Conservation (phyloP, 345 rosid genomes). For the Euphorbia lathyris region DNA sequence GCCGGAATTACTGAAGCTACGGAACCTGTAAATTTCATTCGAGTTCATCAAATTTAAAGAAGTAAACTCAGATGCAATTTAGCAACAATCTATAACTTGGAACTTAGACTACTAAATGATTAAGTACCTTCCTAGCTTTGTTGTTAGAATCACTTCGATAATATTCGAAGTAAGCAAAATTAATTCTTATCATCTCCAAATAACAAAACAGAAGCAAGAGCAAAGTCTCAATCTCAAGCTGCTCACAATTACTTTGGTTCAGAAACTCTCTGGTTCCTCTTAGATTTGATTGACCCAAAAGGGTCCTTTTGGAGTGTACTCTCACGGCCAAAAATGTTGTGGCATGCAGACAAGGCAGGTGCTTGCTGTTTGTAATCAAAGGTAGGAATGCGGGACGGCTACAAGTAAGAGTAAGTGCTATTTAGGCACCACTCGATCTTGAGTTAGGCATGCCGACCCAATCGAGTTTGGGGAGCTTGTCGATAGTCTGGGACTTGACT, state of each 20-base stretch:
- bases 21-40: slow-evolving; percentile 28
- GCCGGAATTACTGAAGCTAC: slow-evolving; percentile 71
- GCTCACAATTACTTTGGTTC: slow-evolving; percentile 30
- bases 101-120: background rate
- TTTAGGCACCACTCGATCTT: too few relatives aligned
- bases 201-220: slow-evolving; percentile 4
- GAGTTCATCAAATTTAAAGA: background rate
- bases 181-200: background rate
- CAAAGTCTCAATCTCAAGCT: background rate
- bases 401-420: too few relatives aligned
- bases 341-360: too few relatives aligned
- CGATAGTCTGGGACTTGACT: too few relatives aligned
- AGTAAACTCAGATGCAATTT: background rate
- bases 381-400: too few relatives aligned
- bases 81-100: too few relatives aligned
- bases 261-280: slow-evolving; percentile 18
- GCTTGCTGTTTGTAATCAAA: too few relatives aligned
- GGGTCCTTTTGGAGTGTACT: slow-evolving; percentile 70
- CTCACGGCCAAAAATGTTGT: too few relatives aligned
- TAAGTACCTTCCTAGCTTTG: slow-evolving; percentile 50
- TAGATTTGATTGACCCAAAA: slow-evolving; percentile 45
- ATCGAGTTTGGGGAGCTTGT: too few relatives aligned
- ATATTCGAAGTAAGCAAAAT: background rate
- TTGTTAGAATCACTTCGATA: slow-evolving; percentile 42
- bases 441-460: too few relatives aligned